Percentiles rank a stretch among this genome's conserved stretches.
Conservation (phyloP, 805 yeast species). For the Barnettozyma wickerhamii region DNA sequence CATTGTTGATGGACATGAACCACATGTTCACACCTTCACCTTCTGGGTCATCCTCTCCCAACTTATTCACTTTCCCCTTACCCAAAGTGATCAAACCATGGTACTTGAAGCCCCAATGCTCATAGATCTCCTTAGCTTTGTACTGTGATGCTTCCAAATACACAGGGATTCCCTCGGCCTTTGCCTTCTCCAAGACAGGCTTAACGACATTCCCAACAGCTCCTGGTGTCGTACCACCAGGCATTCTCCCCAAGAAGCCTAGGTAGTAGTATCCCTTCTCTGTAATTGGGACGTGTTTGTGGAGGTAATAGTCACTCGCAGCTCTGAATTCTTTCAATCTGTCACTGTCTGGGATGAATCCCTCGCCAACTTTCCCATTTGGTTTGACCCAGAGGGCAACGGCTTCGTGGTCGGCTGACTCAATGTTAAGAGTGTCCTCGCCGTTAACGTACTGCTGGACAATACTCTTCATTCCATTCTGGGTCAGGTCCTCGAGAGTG, state of each 20-base stretch:
- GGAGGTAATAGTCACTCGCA: background rate
- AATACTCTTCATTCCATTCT: background rate
- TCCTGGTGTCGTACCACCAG: constrained; percentile 11
- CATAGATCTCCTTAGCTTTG: constrained; percentile 18
- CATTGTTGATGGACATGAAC: constrained; percentile 15
- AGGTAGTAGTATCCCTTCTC: constrained; percentile 15
- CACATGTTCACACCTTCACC: constrained; percentile 15
- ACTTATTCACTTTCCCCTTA: constrained; percentile 8
- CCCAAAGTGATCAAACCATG: constrained; percentile 13
- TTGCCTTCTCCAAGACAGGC: constrained; percentile 18
- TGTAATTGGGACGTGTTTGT: constrained; percentile 4
- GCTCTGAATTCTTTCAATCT: constrained; percentile 6
- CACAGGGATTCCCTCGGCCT: constrained; percentile 13
- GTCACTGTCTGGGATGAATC: background rate
- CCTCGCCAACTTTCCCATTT: background rate
- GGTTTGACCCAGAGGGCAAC: constrained; percentile 4
- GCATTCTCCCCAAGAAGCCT: constrained; percentile 15
- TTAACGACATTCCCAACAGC: constrained; percentile 17
- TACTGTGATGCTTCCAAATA: constrained; percentile 17
- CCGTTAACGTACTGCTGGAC: background rate
- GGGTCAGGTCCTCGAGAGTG: background rate
- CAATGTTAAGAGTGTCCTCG: background rate
- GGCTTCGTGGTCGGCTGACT: constrained; percentile 3
- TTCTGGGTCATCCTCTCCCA: constrained; percentile 13
- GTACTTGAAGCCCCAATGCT: constrained; percentile 18